Percentiles rank a stretch among this genome's conserved stretches.
Evolutionary conservation across 805 yeast species (phyloP).

Genomic region (Cyberlindnera mycetangii): DNA sequence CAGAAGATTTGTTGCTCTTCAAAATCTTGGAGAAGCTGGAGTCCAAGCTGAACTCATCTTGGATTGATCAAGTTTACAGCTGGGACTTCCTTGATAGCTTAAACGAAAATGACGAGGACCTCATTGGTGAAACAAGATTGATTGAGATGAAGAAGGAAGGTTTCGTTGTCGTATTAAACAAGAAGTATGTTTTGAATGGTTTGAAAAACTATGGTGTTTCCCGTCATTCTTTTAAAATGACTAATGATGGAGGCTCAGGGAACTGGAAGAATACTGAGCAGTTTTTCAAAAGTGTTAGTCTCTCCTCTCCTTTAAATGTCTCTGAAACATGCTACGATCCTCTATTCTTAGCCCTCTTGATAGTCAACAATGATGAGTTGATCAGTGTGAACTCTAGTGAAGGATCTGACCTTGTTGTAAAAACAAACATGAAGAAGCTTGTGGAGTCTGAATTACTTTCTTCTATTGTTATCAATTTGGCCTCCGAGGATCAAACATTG

Average conservation of each 20-base stretch:
- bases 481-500: slow-evolving; percentile 32
- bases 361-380: slow-evolving; percentile 64
- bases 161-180: slow-evolving; percentile 49
- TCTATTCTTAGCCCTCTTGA: slow-evolving; percentile 61
- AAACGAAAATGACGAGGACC: slow-evolving; percentile 39
- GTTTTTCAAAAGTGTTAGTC: slow-evolving; percentile 28
- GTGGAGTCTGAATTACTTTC: slow-evolving; percentile 56
- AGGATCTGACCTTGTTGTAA: slow-evolving; percentile 22
- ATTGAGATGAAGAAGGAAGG: slow-evolving; percentile 45
- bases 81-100: slow-evolving; percentile 60
- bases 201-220: slow-evolving; percentile 35
- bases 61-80: slow-evolving; percentile 59
- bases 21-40: slow-evolving; percentile 58
- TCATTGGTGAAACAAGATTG: slow-evolving; percentile 46
- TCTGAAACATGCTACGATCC: slow-evolving; percentile 52
- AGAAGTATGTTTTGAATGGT: slow-evolving; percentile 47
- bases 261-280: slow-evolving; percentile 31
- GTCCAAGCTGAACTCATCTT: slow-evolving; percentile 45
- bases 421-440: slow-evolving; percentile 52
- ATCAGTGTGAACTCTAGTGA: slow-evolving; percentile 37
- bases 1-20: slow-evolving; percentile 63
- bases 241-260: slow-evolving; percentile 2
- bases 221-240: slow-evolving; percentile 30
- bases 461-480: slow-evolving; percentile 44
- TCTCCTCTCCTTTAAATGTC: slow-evolving; percentile 23